Conservation (phyloP, 805 yeast genomes). For the Kazachstania martiniae region DNA sequence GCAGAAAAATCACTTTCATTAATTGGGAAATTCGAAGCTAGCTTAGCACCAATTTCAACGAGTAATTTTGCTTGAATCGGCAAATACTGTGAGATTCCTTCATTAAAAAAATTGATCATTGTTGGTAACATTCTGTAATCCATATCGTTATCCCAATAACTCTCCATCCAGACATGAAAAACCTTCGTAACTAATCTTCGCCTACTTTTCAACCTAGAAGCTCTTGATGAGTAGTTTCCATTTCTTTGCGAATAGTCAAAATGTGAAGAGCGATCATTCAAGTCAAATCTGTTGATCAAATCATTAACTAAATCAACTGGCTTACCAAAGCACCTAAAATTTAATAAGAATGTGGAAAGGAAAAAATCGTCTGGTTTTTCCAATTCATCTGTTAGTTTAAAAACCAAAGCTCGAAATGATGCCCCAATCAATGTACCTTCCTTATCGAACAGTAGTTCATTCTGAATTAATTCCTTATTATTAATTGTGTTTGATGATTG, state of each 20-base stretch:
- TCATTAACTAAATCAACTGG: constrained; percentile 60
- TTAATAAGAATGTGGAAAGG: constrained; percentile 63
- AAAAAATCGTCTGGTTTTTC: constrained; percentile 56
- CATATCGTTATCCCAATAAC: constrained; percentile 64
- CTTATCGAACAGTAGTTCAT: constrained; percentile 33
- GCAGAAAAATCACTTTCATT: neutral
- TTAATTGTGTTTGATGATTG: constrained; percentile 8
- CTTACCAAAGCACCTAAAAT: constrained; percentile 61
- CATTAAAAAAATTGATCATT: constrained; percentile 68
- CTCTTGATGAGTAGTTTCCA: constrained; percentile 31
- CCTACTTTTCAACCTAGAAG: constrained; percentile 44
- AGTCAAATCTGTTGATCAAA: constrained; percentile 55
- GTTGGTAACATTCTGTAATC: constrained; percentile 59
- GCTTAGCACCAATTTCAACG: constrained; percentile 49
- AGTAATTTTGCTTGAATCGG: constrained; percentile 58
- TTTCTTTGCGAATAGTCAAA: constrained; percentile 26
- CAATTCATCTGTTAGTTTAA: constrained; percentile 54
- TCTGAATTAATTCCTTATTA: constrained; percentile 15
- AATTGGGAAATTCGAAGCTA: constrained; percentile 31
- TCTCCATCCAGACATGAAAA: constrained; percentile 79
- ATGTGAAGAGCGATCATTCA: constrained; percentile 28
- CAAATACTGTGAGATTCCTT: constrained; percentile 47
- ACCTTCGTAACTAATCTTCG: constrained; percentile 56
- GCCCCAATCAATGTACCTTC: constrained; percentile 53
- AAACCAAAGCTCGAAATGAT: constrained; percentile 58